These are phyloP conservation scores for Dendrocalamus sinicus DNA, from an alignment of 176 grass and related monocot genomes.

Conservation along the genomic window DNA sequence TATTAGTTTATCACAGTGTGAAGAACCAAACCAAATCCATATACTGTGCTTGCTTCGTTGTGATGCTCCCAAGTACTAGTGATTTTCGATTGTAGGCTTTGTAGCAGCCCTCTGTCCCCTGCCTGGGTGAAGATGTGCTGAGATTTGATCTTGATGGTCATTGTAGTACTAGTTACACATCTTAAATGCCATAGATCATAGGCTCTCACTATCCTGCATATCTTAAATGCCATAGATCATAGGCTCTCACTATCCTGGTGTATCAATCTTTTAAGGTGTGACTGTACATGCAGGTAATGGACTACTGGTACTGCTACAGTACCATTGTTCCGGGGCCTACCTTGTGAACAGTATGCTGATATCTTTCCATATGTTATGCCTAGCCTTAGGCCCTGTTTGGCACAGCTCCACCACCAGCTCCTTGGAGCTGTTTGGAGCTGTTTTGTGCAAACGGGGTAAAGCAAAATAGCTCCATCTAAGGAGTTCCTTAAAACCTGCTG, in stretches of 20 bases:
- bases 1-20: not conserved
- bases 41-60: not conserved
- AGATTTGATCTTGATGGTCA: slow-evolving; percentile 8
- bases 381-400: not conserved
- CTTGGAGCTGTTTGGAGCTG: too few relatives aligned
- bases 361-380: not conserved
- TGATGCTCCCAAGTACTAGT: not conserved
- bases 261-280: not conserved
- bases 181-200: not conserved
- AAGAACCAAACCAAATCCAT: not conserved
- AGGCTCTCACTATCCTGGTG: not conserved
- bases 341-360: not conserved
- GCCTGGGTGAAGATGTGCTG: not conserved
- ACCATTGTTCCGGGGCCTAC: not conserved
- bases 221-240: too few relatives aligned
- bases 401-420: too few relatives aligned
- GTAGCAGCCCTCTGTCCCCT: not conserved
- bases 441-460: too few relatives aligned
- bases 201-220: too few relatives aligned
- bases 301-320: not conserved
- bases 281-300: not conserved
- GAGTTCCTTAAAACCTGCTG: too few relatives aligned
- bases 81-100: not conserved
- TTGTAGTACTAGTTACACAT: not conserved
- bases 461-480: too few relatives aligned